Percentiles rank a stretch among this genome's conserved stretches.
phyloP scores from a whole-genome alignment of 176 grass and related monocot genomes.

The Areca catechu region DNA sequence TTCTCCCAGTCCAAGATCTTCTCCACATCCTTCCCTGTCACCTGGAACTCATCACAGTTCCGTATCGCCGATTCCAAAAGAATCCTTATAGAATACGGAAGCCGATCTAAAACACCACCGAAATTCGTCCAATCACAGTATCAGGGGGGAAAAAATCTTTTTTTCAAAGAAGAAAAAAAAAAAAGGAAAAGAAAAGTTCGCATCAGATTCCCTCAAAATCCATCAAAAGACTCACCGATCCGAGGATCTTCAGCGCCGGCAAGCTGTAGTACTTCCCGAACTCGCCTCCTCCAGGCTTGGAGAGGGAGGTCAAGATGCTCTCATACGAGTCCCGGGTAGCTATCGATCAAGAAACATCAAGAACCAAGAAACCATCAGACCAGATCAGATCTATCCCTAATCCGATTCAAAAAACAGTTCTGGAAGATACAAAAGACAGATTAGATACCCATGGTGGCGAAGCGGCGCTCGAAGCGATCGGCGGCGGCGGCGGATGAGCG shows the following conservation, averaged over 20 bases:
- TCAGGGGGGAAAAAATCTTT: not conserved
- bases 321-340: slow-evolving; percentile 62
- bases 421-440: not conserved
- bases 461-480: slow-evolving; percentile 60
- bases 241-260: slow-evolving; percentile 69
- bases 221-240: slow-evolving; percentile 35
- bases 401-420: not conserved
- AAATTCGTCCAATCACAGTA: too few species aligned
- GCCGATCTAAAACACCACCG: slow-evolving; percentile 40
- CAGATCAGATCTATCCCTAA: not conserved
- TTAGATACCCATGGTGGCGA: slow-evolving; percentile 61
- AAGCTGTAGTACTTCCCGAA: slow-evolving; percentile 96
- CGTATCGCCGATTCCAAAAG: slow-evolving; percentile 87
- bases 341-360: slow-evolving; percentile 16
- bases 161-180: not conserved
- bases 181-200: not conserved
- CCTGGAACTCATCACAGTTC: slow-evolving; percentile 91
- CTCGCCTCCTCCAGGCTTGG: slow-evolving; percentile 58
- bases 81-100: slow-evolving; percentile 82
- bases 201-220: not conserved
- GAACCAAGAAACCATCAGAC: slow-evolving; percentile 4
- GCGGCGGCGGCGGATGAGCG: slow-evolving; percentile 38
- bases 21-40: slow-evolving; percentile 66
- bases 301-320: slow-evolving; percentile 62
- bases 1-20: slow-evolving; percentile 98